These are phyloP conservation scores for Basipetospora chlamydospora DNA, from an alignment of 2,329 filamentous ascomycete genomes.

Conservation along the genomic window DNA sequence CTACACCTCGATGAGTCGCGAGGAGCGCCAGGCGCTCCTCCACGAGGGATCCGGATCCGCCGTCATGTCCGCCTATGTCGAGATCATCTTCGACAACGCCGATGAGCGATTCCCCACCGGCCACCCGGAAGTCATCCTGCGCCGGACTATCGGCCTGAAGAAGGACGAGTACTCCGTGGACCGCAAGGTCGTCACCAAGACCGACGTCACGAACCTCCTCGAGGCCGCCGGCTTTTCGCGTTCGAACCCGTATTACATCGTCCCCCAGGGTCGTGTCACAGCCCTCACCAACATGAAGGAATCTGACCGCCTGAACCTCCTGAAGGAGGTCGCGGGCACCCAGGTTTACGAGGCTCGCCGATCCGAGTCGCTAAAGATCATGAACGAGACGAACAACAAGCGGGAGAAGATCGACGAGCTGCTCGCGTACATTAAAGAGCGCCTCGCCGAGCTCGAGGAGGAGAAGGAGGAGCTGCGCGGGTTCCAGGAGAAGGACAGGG, in stretches of 20 bases:
- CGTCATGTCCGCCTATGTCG: conserved; percentile 98
- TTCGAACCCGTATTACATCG: conserved; percentile 98
- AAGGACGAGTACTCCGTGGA: conserved; percentile 98
- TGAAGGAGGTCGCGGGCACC: conserved; percentile 97
- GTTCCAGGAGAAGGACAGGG: conserved; percentile 89
- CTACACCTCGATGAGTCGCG: conserved; percentile 88
- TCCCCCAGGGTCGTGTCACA: conserved; percentile 91
- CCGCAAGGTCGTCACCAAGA: conserved; percentile 88
- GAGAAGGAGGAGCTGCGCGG: conserved; percentile 92
- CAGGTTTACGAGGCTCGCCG: conserved; percentile 91
- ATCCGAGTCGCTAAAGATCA: conserved; percentile 86
- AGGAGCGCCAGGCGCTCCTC: conserved; percentile 89
- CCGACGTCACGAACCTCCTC: conserved; percentile 86
- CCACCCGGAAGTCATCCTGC: conserved; percentile 77
- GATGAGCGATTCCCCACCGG: conserved; percentile 92
- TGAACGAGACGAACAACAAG: conserved; percentile 93
- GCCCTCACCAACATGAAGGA: conserved; percentile 98
- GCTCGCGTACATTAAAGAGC: conserved; percentile 80
- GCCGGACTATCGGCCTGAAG: conserved; percentile 89
- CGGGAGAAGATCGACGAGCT: conserved; percentile 87
- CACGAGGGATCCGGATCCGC: conserved; percentile 96
- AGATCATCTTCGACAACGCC: conserved; percentile 96
- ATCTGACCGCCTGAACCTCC: conserved; percentile 68
- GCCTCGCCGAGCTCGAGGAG: conserved; percentile 78
- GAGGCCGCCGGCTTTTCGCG: conserved; percentile 94